These are phyloP conservation scores for Cyberlindnera mississippiensis DNA, from an alignment of 805 yeast species.

Conservation along the genomic window DNA sequence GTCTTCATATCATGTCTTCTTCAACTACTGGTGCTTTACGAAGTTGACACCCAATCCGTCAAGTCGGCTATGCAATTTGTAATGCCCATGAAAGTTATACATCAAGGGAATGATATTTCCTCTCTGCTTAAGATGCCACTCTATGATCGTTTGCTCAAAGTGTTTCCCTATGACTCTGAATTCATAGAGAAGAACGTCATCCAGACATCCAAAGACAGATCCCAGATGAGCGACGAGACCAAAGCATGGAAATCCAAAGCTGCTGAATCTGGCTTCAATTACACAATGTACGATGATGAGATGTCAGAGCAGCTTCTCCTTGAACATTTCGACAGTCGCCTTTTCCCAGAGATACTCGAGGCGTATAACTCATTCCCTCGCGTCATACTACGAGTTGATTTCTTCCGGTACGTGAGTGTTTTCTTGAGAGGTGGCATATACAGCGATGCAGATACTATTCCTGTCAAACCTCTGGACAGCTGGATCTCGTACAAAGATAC, in stretches of 20 bases:
- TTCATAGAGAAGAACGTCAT: conserved; percentile 18
- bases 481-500: conserved; percentile 44
- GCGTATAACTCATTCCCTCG: conserved; percentile 49
- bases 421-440: conserved; percentile 58
- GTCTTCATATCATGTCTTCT: not conserved
- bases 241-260: conserved; percentile 10
- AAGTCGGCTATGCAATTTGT: not conserved
- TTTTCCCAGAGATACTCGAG: conserved; percentile 48
- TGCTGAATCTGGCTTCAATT: conserved; percentile 13
- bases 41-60: not conserved
- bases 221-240: conserved; percentile 31
- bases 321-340: conserved; percentile 34
- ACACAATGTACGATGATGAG: conserved; percentile 32
- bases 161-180: conserved; percentile 11
- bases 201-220: conserved; percentile 41
- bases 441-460: conserved; percentile 54
- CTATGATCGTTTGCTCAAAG: conserved; percentile 11
- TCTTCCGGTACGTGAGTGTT: conserved; percentile 49
- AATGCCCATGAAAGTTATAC: not conserved
- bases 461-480: conserved; percentile 48
- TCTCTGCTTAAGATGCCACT: conserved; percentile 11
- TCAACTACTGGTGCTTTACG: conserved; percentile 1
- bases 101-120: not conserved
- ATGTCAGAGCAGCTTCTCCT: conserved; percentile 35
- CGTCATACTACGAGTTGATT: conserved; percentile 50